Conservation (phyloP, 129 eudicot genomes). For the Rutidosis leptorrhynchoides region DNA sequence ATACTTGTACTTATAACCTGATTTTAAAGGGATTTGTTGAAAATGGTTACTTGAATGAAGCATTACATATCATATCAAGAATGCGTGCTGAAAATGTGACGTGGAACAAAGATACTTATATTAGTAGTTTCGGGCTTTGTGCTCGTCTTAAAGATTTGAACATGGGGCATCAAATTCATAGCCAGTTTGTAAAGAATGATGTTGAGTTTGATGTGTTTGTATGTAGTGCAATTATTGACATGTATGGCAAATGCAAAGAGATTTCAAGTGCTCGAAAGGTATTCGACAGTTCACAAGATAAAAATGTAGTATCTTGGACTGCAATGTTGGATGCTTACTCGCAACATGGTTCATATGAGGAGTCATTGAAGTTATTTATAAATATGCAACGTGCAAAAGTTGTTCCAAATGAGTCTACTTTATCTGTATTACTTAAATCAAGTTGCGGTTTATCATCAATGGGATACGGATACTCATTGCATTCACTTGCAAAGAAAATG, state of each 20-base stretch:
- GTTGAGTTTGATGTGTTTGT: conserved; percentile 45
- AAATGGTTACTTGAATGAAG: conserved; percentile 38
- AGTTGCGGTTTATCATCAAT: conserved; percentile 45
- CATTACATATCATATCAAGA: conserved; percentile 31
- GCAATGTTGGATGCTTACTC: conserved; percentile 44
- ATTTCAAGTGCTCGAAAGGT: conserved; percentile 36
- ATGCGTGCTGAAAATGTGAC: conserved; percentile 33
- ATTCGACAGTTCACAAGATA: conserved; percentile 35
- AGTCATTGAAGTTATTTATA: conserved; percentile 44
- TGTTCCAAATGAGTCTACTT: conserved; percentile 55
- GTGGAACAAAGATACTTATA: conserved; percentile 51
- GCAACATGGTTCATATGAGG: conserved; percentile 31
- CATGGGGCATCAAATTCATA: conserved; percentile 50
- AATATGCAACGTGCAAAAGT: conserved; percentile 42
- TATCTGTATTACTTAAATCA: conserved; percentile 50
- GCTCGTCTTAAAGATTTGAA: conserved; percentile 40
- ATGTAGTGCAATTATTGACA: conserved; percentile 46
- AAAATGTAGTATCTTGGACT: conserved; percentile 59
- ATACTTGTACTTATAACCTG: conserved; percentile 48
- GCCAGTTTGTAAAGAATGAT: conserved; percentile 36
- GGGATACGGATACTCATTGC: conserved; percentile 53
- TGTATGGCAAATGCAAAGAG: conserved; percentile 71
- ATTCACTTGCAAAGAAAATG: conserved; percentile 44
- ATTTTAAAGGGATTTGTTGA: conserved; percentile 47
- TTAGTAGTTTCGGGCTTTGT: conserved; percentile 44